Base-by-base conservation (phyloP, 169 alveolate species). In the Plasmodium ovale region DNA sequence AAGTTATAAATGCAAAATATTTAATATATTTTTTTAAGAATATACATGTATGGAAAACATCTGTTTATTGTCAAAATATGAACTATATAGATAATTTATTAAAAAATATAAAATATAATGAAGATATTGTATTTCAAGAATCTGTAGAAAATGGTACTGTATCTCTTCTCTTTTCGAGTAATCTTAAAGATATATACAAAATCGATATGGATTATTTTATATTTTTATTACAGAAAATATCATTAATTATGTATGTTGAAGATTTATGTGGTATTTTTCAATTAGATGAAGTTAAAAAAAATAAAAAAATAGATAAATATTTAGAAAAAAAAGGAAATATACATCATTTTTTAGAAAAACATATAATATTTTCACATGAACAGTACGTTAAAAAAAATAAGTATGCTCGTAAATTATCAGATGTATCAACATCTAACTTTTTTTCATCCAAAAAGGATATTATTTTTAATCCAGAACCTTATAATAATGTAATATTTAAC, bases 401-500 rank as follows among this genome's bases (percentile, higher is more conserved):
- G 65, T 65, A 82, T 82, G 79, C 84, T 51, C 49, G 65, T 7
- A 72, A 82, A 19, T 51, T 82, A 82, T 49, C 79, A 23, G 51
- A 14, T 9, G 49, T 82, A 16, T 64, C 84, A 29, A 82, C 60
- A 12, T 33, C 79, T 9, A 82, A 33, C 29, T 37, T 82, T n/a
- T 65, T 64, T 82, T 64, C 68, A 14, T 35, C 82, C 58, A 82
- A 64, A 82, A 82, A 67, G n/a, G 84, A 82, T 12, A 64, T 82
- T 12, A 51, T 65, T 9, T 56, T 82, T 3, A 82, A 21, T 12
- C 10, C n/a, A 1, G 29, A 42, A 16, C 29, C 90, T 12, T 82
- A 82, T 69, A 82, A 82, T 49, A 82, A 82, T 53, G 49, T 82
- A n/a, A 29, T 64, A 49, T 82, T 82, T 39, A 35, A 65, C 29